Evolutionary conservation across 164 flowering plant genomes (phyloP), one percentile per base, ranked within the genome.

Genomic region (Vitis riparia): DNA sequence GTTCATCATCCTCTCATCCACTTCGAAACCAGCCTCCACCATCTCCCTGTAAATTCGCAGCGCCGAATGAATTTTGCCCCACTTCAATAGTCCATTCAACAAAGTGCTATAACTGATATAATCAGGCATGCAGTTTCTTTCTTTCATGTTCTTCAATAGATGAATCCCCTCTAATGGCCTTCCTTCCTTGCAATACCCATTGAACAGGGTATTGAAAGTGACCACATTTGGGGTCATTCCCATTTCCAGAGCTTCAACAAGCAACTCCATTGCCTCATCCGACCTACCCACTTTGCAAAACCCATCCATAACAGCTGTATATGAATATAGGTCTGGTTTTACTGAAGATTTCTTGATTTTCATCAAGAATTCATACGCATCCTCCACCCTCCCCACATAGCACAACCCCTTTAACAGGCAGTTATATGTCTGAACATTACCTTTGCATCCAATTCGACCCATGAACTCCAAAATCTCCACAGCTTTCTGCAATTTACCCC

Each of bases 241-340:
- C 76, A 70, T 77, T 47, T 50, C 74, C 52, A 81, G 0, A 56
- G 95, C 97, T 70, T 92, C 94, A 63, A 81, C 59, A 0, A 91
- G 88, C 80, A 94, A 72, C 59, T 87, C 95, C 85, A 79, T 73
- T 9, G 91, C 97, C 75, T 94, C 94, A 59, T 83, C 82, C 0
- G 93, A 80, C 47, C 93, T 66, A 59, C 97, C 97, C 66, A 94
- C 97, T 73, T 87, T 92, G 61, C 99, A 89, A n/a, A 91, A 85
- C 15, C 96, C 99, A 83, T 92, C 88, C 95, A 91, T 93, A 37
- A 91, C 80, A 2, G 84, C 84, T 9, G 91, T 93, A 67, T 80
- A 94, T 0, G 91, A 82, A 69, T 88, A 92, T 58, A 92, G 81
- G 53, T 92, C 95, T 0, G 90, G 92, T 32, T 80, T 81, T 48